Evolutionary conservation across 2,329 filamentous ascomycete species (phyloP), one percentile per base, ranked within the genome.

Genomic region (Ophidiomyces ophidiicola): DNA sequence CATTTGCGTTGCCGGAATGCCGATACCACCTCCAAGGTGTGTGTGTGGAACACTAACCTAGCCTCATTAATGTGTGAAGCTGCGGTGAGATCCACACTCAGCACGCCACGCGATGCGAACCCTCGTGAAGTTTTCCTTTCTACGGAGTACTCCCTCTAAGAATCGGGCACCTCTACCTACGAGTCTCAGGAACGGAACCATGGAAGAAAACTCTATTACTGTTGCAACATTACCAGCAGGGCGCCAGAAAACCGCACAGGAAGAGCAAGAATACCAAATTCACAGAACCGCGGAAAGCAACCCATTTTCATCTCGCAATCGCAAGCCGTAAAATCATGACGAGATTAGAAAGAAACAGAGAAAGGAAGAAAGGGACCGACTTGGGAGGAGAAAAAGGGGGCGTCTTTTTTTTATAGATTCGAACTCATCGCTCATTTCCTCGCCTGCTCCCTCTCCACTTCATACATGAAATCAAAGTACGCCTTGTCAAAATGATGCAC

Each of bases 381-480:
- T n/a, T 14, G 18, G 24, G 20, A 31, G 32, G 4, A 26, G n/a
- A 23, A 32, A n/a, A 31, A 4, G n/a, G n/a, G n/a, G n/a, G n/a
- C n/a, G n/a, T n/a, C n/a, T n/a, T n/a, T n/a, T n/a, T n/a, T 11
- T 26, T n/a, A 5, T 19, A 14, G 6, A 2, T 10, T 19, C 10
- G 6, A n/a, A 15, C 11, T 23, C 25, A 42, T 25, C 18, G 23
- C 34, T 48, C 40, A 48, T 53, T 59, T 63, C 53, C 66, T 59
- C 55, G 67, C 48, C 56, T 67, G 62, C 70, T 94, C 87, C 64
- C 87, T 74, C 77, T 98, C 90, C 46, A 96, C 90, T 72, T 98
- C 90, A 64, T 94, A 98, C 71, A 82, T 76, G 69, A 98, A 98
- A 66, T 98, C 90, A 63, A 90, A 96, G 73, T 94, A 98, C 46